These are phyloP conservation scores for Coemansia sp. DNA, from an alignment of 192 early-diverging fungal genomes.

Conservation along the genomic window DNA sequence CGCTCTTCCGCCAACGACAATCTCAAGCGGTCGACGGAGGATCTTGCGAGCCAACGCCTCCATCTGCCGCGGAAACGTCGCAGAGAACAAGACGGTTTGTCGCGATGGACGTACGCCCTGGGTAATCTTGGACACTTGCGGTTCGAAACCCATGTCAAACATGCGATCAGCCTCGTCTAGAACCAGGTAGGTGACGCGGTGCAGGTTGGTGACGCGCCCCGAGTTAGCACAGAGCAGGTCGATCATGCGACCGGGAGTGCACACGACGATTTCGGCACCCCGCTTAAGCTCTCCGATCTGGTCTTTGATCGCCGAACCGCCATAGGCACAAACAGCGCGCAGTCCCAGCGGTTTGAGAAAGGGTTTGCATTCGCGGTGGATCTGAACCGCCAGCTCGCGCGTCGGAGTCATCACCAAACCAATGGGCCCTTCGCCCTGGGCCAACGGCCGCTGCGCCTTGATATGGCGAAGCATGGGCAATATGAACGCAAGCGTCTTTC, in stretches of 20 bases:
- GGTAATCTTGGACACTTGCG: conserved; percentile 95
- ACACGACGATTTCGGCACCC: conserved; percentile 89
- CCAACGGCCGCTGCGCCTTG: conserved; percentile 80
- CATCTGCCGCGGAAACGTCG: conserved; percentile 95
- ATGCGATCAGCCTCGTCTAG: conserved; percentile 97
- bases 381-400: conserved; percentile 88
- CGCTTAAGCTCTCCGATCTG: conserved; percentile 87
- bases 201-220: conserved; percentile 82
- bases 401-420: conserved; percentile 91
- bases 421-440: conserved; percentile 77
- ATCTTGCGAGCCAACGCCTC: conserved; percentile 93
- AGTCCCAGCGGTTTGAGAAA: conserved; percentile 86
- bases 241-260: conserved; percentile 88
- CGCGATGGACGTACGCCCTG: conserved; percentile 82
- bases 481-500: conserved; percentile 92
- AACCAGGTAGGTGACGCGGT: conserved; percentile 89
- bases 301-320: conserved; percentile 82
- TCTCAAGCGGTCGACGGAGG: conserved; percentile 84
- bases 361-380: conserved; percentile 86
- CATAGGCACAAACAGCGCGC: conserved; percentile 85
- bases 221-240: conserved; percentile 85
- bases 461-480: conserved; percentile 95
- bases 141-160: conserved; percentile 99
- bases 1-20: conserved; percentile 90
- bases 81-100: conserved; percentile 90